Evolutionary conservation across 306 rosid genomes (phyloP).

Genomic region (Carpinus fangiana): DNA sequence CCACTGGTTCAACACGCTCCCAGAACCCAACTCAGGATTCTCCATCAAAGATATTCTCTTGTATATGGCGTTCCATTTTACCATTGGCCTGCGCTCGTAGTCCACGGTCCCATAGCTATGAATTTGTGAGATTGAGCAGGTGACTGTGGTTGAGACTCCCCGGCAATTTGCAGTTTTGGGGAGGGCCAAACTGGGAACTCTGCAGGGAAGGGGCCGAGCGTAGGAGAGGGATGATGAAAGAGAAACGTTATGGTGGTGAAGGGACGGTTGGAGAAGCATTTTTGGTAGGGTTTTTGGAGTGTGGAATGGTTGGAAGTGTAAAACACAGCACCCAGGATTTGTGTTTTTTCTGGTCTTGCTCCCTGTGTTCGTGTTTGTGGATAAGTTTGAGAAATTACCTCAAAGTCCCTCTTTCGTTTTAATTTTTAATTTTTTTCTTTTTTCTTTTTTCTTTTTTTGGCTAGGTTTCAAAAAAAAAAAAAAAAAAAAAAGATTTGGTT

Average conservation of each 20-base stretch:
- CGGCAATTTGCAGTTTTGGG: slow-evolving; percentile 9
- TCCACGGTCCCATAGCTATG: slow-evolving; percentile 75
- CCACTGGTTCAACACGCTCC: slow-evolving; percentile 72
- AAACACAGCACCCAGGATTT: not conserved
- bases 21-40: slow-evolving; percentile 60
- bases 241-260: slow-evolving; percentile 46
- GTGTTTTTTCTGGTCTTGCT: not conserved
- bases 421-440: not conserved
- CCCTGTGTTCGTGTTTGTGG: not conserved
- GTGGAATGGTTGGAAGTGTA: not conserved
- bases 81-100: slow-evolving; percentile 60
- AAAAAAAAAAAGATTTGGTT: not conserved
- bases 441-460: not conserved
- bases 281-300: not conserved
- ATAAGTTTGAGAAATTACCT: slow-evolving; percentile 20
- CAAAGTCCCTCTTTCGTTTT: not conserved
- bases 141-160: slow-evolving; percentile 32
- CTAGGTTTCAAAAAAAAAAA: not conserved
- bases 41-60: slow-evolving; percentile 57
- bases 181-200: slow-evolving; percentile 25
- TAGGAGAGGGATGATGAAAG: slow-evolving; percentile 53
- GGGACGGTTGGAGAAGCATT: slow-evolving; percentile 56
- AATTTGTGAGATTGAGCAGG: slow-evolving; percentile 59
- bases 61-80: slow-evolving; percentile 67
- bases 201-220: slow-evolving; percentile 29